phyloP scores from a whole-genome alignment of 192 early-diverging fungal species.

The Backusella mclennaniae region DNA sequence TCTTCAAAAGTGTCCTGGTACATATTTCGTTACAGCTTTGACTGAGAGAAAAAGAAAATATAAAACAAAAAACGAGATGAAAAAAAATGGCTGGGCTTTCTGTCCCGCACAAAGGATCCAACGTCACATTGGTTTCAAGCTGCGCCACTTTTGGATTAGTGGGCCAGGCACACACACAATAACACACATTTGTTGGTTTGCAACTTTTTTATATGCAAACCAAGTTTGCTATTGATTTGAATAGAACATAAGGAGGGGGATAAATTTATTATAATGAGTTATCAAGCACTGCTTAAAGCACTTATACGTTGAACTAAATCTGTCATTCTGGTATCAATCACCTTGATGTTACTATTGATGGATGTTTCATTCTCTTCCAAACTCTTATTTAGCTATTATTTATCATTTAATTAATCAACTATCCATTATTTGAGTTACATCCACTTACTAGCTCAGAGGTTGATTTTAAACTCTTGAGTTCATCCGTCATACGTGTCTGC shows the following conservation, averaged over 20 bases:
- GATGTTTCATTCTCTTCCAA: conserved; percentile 59
- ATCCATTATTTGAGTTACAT: too few species aligned
- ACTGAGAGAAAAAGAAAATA: not conserved
- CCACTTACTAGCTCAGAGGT: conserved; percentile 48
- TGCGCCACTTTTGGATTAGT: not conserved
- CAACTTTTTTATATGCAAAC: too few species aligned
- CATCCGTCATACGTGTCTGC: conserved; percentile 65
- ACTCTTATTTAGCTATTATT: conserved; percentile 46
- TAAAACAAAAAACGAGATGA: conserved; percentile 11
- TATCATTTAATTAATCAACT: not conserved
- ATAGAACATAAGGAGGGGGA: too few species aligned
- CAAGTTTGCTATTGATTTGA: too few species aligned
- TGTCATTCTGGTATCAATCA: conserved; percentile 64
- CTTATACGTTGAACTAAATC: conserved; percentile 59
- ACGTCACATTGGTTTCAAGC: conserved; percentile 4
- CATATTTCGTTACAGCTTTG: conserved; percentile 19
- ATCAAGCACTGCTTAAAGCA: not conserved
- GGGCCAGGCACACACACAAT: too few species aligned
- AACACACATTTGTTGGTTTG: too few species aligned
- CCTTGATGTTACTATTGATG: conserved; percentile 62
- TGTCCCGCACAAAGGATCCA: conserved; percentile 1
- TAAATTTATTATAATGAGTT: too few species aligned
- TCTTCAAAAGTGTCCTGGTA: conserved; percentile 47
- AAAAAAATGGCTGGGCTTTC: conserved; percentile 9
- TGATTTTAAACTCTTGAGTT: conserved; percentile 60